Evolutionary conservation across 805 yeast species (phyloP).

Genomic region (Sugiyamaella marilandica): DNA sequence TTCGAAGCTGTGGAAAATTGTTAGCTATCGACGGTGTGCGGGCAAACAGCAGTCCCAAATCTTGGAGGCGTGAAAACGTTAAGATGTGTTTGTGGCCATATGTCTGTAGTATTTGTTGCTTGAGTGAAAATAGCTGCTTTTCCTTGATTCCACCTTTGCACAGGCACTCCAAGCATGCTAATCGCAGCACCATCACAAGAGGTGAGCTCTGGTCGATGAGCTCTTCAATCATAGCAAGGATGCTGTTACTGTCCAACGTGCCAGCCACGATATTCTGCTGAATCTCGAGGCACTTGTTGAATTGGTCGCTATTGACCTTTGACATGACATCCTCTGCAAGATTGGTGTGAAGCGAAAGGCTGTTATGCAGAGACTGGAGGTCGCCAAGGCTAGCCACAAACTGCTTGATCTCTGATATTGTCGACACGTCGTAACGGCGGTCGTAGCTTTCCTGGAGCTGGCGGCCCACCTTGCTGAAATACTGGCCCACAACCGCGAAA

Average conservation of each 20-base stretch:
- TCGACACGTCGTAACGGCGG: slow-evolving; percentile 49
- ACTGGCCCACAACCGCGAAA: slow-evolving; percentile 74
- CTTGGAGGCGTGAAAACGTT: slow-evolving; percentile 45
- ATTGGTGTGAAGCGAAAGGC: slow-evolving; percentile 65
- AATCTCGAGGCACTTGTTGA: slow-evolving; percentile 28
- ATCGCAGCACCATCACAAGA: slow-evolving; percentile 43
- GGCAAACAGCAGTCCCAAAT: slow-evolving; percentile 43
- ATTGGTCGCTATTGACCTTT: slow-evolving; percentile 37
- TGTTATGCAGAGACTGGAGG: slow-evolving; percentile 61
- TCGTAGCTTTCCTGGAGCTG: slow-evolving; percentile 66
- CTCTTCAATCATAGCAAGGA: slow-evolving; percentile 40
- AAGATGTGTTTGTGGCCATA: slow-evolving; percentile 57
- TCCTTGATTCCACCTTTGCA: slow-evolving; percentile 65
- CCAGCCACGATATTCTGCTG: slow-evolving; percentile 62
- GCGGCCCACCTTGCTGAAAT: slow-evolving; percentile 66
- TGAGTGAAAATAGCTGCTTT: slow-evolving; percentile 53
- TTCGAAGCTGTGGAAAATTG: slow-evolving; percentile 47
- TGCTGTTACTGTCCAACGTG: slow-evolving; percentile 39
- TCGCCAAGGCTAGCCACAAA: slow-evolving; percentile 67
- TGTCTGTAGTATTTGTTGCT: slow-evolving; percentile 51
- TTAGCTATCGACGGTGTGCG: slow-evolving; percentile 26
- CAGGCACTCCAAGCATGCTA: slow-evolving; percentile 55
- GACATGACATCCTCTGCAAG: slow-evolving; percentile 63
- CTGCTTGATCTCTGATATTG: slow-evolving; percentile 59
- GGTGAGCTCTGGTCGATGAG: slow-evolving; percentile 46